Percentiles rank a stretch among this genome's conserved stretches.
Conservation (phyloP, 2,329 filamentous ascomycete species). For the Leptographium procerum region DNA sequence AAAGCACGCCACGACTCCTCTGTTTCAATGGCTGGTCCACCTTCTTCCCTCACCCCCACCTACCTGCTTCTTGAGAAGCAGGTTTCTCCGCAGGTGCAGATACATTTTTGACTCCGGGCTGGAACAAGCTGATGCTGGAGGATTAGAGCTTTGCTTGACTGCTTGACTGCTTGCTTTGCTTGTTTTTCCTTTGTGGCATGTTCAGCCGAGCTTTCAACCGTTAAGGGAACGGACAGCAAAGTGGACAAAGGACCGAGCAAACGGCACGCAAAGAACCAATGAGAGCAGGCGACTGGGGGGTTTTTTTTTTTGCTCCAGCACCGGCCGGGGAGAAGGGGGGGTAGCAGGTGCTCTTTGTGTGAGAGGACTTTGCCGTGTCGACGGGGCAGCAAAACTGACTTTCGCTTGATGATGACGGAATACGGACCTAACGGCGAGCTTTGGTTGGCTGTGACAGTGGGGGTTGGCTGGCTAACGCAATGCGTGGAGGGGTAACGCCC, state of each 20-base stretch:
- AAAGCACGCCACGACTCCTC: neutral
- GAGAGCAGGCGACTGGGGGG: neutral
- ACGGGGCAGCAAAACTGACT: neutral
- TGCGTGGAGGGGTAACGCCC: neutral
- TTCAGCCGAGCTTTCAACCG: neutral
- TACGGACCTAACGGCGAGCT: neutral
- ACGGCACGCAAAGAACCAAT: too few relatives aligned
- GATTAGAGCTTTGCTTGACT: too few relatives aligned
- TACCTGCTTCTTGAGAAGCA: neutral
- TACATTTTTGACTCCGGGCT: too few relatives aligned
- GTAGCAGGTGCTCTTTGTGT: neutral
- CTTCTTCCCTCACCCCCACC: neutral
- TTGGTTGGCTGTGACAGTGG: slow-evolving; percentile 1
- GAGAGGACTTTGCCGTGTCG: neutral
- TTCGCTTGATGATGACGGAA: neutral
- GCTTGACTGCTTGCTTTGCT: too few relatives aligned
- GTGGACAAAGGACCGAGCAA: neutral
- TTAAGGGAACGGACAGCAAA: neutral
- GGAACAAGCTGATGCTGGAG: neutral
- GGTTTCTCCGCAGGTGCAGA: neutral
- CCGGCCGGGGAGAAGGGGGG: too few relatives aligned
- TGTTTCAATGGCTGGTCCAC: neutral
- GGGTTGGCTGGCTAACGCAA: neutral
- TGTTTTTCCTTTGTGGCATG: neutral
- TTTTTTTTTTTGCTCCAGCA: neutral